Conservation (phyloP, 2,329 filamentous ascomycete species). For the Meredithiella fracta region DNA sequence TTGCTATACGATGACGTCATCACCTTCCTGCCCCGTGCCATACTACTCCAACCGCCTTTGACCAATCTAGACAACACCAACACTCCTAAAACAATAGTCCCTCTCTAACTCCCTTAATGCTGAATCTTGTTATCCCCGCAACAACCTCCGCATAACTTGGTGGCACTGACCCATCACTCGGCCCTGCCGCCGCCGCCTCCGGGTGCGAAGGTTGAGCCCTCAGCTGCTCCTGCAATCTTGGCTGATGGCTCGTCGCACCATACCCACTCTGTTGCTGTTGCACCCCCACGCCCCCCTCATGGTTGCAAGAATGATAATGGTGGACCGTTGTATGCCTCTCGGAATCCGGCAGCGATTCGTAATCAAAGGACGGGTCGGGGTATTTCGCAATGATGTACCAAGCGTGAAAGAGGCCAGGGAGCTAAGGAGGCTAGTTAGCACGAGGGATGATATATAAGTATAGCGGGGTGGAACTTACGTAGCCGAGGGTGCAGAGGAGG, state of each 20-base stretch:
- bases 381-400: conserved; percentile 96
- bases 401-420: conserved; percentile 81
- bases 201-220: conserved; percentile 16
- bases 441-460: background rate
- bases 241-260: conserved; percentile 31
- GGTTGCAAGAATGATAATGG: conserved; percentile 34
- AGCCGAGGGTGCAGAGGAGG: conserved; percentile 65
- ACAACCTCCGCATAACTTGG: conserved; percentile 85
- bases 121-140: conserved; percentile 82
- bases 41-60: too few species aligned
- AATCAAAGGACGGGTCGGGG: conserved; percentile 58
- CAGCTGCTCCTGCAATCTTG: conserved; percentile 19
- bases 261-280: conserved; percentile 19
- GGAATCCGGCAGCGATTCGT: conserved; percentile 43
- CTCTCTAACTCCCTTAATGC: conserved; percentile 16
- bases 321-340: conserved; percentile 58
- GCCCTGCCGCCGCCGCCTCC: conserved; percentile 23
- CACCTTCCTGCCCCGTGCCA: too few species aligned
- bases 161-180: conserved; percentile 36
- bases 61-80: too few species aligned
- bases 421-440: conserved; percentile 19
- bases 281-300: conserved; percentile 16
- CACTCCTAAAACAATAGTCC: background rate
- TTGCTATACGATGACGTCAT: too few species aligned
- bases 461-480: conserved; percentile 27